Percentiles rank a stretch among this genome's conserved stretches.
phyloP scores from a whole-genome alignment of 345 rosid species.

The Populus davidiana region DNA sequence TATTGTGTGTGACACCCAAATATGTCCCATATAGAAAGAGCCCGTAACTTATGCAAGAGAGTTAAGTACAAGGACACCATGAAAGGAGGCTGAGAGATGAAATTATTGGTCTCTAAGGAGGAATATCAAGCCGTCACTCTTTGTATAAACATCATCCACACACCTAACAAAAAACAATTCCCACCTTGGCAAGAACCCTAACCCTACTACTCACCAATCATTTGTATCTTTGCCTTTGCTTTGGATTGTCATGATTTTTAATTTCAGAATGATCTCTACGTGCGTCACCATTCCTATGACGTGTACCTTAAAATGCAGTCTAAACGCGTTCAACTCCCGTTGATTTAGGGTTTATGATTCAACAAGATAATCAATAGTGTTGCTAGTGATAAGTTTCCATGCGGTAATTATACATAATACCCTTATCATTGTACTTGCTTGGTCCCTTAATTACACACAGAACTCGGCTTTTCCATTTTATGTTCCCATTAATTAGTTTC shows the following conservation, averaged over 20 bases:
- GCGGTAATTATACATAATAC: not conserved
- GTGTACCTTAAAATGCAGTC: constrained; percentile 24
- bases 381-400: not conserved
- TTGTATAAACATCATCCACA: constrained; percentile 31
- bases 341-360: constrained; percentile 18
- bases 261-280: constrained; percentile 18
- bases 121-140: constrained; percentile 59
- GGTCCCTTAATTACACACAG: not conserved
- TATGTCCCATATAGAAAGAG: constrained; percentile 4
- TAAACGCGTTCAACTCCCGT: constrained; percentile 22
- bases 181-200: constrained; percentile 35
- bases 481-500: no score
- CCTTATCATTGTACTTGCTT: not conserved
- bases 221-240: constrained; percentile 22
- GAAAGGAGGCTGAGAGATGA: not conserved
- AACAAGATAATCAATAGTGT: not conserved
- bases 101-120: constrained; percentile 41
- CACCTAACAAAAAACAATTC: constrained; percentile 21
- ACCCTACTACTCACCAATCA: constrained; percentile 27
- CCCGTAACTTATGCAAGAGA: constrained; percentile 25
- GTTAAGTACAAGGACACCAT: constrained; percentile 12
- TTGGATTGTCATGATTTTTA: constrained; percentile 7
- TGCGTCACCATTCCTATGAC: constrained; percentile 29
- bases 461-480: not conserved
- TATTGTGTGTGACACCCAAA: not conserved